Percentiles rank a stretch among this genome's conserved stretches.
Evolutionary conservation across 345 rosid species (phyloP).

Genomic region (Pistacia integerrima): DNA sequence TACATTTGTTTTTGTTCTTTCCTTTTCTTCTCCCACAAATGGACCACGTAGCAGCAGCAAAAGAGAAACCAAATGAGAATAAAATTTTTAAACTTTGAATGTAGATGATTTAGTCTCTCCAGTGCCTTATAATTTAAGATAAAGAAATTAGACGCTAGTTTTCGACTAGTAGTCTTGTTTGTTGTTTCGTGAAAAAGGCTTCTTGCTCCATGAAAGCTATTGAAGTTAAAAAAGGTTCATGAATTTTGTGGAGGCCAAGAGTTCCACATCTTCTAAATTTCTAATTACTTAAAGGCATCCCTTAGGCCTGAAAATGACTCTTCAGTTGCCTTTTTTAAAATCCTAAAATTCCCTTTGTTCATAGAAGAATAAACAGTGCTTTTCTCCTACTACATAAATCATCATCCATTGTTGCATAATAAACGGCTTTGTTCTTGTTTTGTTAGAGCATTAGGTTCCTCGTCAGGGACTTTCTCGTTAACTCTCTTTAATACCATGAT

Average conservation of each 20-base stretch:
- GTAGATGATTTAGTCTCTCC: too few relatives aligned
- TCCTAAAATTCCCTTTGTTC: conserved; percentile 24
- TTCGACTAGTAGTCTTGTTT: not conserved
- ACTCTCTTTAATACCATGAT: too few relatives aligned
- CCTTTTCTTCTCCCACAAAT: conserved; percentile 17
- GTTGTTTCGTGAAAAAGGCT: not conserved
- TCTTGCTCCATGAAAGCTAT: conserved; percentile 13
- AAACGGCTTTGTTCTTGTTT: not conserved
- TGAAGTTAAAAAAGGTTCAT: not conserved
- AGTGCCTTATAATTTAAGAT: not conserved
- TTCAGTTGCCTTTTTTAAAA: conserved; percentile 9
- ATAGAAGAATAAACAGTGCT: not conserved
- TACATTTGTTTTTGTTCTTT: conserved; percentile 25
- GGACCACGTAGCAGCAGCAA: conserved; percentile 8
- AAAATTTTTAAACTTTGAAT: too few relatives aligned
- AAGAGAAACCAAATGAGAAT: not conserved
- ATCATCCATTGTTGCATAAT: not conserved
- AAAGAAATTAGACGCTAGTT: not conserved
- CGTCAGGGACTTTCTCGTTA: too few relatives aligned
- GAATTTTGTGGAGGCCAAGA: conserved; percentile 16
- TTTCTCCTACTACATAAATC: not conserved
- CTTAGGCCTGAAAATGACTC: conserved; percentile 18
- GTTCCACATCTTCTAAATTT: conserved; percentile 6
- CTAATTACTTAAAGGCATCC: not conserved
- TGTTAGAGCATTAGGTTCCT: too few relatives aligned